A percentile compares a stretch with the other conserved stretches of the same genome.
phyloP scores from a whole-genome alignment of 169 alveolate species.

The Miamiensis avidus region DNA sequence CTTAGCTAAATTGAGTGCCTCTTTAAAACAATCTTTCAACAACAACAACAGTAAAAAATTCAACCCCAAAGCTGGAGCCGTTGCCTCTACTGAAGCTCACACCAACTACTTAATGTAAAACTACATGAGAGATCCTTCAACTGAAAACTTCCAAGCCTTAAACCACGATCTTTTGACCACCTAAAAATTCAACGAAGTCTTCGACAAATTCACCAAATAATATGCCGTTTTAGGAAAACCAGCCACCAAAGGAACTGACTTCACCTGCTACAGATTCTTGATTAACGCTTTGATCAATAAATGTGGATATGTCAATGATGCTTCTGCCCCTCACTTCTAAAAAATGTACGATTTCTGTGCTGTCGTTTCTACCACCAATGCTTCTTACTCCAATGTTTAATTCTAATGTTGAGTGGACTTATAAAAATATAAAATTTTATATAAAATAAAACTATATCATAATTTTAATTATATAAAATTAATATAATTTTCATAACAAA shows the following conservation, averaged over 20 bases:
- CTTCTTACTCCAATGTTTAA: background rate
- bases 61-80: background rate
- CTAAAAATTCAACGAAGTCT: no score
- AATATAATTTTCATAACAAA: no score
- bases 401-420: background rate
- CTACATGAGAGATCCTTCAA: background rate
- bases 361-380: no score
- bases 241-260: background rate
- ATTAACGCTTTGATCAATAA: no score
- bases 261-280: background rate
- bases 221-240: no score
- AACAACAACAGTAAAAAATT: background rate
- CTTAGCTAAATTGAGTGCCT: background rate
- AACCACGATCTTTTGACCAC: background rate
- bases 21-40: conserved; percentile 5
- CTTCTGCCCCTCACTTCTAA: no score
- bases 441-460: no score
- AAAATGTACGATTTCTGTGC: no score
- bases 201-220: no score
- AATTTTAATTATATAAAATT: no score
- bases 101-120: background rate
- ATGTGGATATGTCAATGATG: background rate
- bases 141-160: conserved; percentile 1
- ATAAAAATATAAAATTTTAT: no score
- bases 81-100: conserved; percentile 2